Evolutionary conservation across 1,139 yeast species (phyloP), one percentile per base, ranked within the genome.

Genomic region (Geotrichum cucujoidarum): DNA sequence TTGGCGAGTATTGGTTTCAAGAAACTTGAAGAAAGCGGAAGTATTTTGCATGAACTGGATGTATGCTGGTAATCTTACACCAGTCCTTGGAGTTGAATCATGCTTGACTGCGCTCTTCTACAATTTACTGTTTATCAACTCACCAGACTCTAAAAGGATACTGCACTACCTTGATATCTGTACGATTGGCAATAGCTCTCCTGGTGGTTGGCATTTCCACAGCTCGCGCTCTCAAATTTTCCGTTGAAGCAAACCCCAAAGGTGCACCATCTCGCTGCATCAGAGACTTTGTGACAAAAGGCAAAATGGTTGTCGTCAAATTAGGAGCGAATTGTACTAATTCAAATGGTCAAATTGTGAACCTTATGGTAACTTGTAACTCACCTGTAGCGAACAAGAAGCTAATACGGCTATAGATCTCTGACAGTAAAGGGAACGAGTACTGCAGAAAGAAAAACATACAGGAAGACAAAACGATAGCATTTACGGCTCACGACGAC

Each of bases 271-370:
- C 81, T 29, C 71, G 77, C 52, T 90, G 98, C 73, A 78, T 90
- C 55, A 84, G 97, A 64, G 97, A 90, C 66, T 90, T 90, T 64
- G 95, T 87, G 46, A 73, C 77, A 47, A 84, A 81, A 58, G 89
- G 86, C 50, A 92, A 88, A 62, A 69, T 89, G 60, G 97, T 90
- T 29, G 95, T 88, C 40, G 83, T 88, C 51, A 84, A 83, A 57
- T 77, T 88, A 58, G 76, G 77, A 55, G 76, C 95, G 17, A 75
- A 77, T 58, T 97, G 97, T 17, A 64, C 73, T 47, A 69, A 71
- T 48, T 94, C 94, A 30, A 97, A 92, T 65, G 97, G 97, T 29
- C 97, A 90, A 68, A 69, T 72, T 45, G 74, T 90, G 61, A 77
- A 77, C 56, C 70, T 89, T 53, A 62, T 62, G 55, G 60, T 55